Conservation (phyloP, 768 basidiomycete genomes). For the Suillus paluster region DNA sequence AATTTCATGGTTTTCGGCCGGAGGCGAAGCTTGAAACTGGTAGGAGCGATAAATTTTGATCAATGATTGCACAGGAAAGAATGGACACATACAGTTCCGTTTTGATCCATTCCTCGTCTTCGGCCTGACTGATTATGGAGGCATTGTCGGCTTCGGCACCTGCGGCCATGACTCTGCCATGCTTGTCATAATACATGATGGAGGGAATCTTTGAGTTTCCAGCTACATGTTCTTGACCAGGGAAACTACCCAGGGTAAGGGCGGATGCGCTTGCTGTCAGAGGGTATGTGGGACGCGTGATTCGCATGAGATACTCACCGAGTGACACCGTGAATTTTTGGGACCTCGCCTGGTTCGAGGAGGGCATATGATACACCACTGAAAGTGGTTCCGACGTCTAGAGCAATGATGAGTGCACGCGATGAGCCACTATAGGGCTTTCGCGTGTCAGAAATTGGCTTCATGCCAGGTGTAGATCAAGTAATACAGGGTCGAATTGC, state of each 20-base stretch:
- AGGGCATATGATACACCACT: slow-evolving; percentile 86
- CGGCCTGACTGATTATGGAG: slow-evolving; percentile 62
- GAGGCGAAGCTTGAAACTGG: slow-evolving; percentile 80
- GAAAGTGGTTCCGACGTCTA: slow-evolving; percentile 85
- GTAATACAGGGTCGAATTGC: neutral
- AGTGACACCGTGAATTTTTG: slow-evolving; percentile 81
- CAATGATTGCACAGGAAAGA: slow-evolving; percentile 6
- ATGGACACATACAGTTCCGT: slow-evolving; percentile 67
- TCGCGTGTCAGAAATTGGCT: slow-evolving; percentile 63
- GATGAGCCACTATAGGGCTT: slow-evolving; percentile 71
- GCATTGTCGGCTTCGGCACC: slow-evolving; percentile 78
- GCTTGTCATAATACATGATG: slow-evolving; percentile 71
- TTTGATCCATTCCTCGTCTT: slow-evolving; percentile 79
- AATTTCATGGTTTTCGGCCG: slow-evolving; percentile 79
- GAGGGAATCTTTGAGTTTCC: slow-evolving; percentile 87
- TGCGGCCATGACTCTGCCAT: slow-evolving; percentile 68
- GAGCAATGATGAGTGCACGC: slow-evolving; percentile 74
- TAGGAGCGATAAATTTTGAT: slow-evolving; percentile 5
- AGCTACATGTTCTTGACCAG: slow-evolving; percentile 84
- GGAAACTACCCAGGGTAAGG: slow-evolving; percentile 55
- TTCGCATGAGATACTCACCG: slow-evolving; percentile 47
- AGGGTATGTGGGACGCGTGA: neutral
- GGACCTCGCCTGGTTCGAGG: slow-evolving; percentile 79
- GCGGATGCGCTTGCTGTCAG: neutral
- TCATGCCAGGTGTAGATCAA: slow-evolving; percentile 40